Conservation (phyloP, 2,329 filamentous ascomycete species). For the Paradendryphiella salina region DNA sequence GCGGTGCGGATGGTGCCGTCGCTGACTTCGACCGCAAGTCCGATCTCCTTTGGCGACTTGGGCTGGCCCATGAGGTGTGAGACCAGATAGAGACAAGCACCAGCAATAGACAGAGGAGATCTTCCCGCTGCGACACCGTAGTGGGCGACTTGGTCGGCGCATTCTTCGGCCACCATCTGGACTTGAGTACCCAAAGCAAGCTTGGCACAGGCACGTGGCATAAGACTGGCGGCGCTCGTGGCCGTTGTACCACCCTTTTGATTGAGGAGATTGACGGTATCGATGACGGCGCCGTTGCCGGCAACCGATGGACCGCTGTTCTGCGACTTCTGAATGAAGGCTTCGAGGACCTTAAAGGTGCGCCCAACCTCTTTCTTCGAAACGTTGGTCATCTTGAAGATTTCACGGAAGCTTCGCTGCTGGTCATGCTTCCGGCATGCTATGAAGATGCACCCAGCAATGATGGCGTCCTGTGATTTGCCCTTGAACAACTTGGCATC, state of each 20-base stretch:
- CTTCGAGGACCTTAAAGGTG: conserved; percentile 90
- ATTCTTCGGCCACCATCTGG: conserved; percentile 75
- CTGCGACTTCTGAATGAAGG: conserved; percentile 74
- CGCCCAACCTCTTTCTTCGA: conserved; percentile 96
- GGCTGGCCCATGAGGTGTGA: conserved; percentile 81
- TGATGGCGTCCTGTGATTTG: conserved; percentile 90
- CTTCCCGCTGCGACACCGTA: conserved; percentile 85
- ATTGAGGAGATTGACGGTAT: conserved; percentile 64
- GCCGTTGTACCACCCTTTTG: conserved; percentile 63
- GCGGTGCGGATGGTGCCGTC: conserved; percentile 96
- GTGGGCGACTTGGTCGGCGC: conserved; percentile 76
- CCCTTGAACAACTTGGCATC: conserved; percentile 94
- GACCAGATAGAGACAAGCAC: conserved; percentile 95
- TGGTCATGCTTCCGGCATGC: conserved; percentile 88
- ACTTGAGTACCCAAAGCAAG: conserved; percentile 75
- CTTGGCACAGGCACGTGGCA: conserved; percentile 84
- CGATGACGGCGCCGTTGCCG: conserved; percentile 49
- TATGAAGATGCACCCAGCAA: conserved; percentile 96
- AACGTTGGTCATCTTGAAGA: conserved; percentile 89
- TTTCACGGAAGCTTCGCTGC: conserved; percentile 89
- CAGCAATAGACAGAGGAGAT: conserved; percentile 90
- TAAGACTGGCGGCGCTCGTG: conserved; percentile 81
- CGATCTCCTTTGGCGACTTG: conserved; percentile 84
- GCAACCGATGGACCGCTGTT: conserved; percentile 28
- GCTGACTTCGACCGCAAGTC: conserved; percentile 81